phyloP scores from a whole-genome alignment of 2,329 filamentous ascomycete species.

The Aspergillus sojae region DNA sequence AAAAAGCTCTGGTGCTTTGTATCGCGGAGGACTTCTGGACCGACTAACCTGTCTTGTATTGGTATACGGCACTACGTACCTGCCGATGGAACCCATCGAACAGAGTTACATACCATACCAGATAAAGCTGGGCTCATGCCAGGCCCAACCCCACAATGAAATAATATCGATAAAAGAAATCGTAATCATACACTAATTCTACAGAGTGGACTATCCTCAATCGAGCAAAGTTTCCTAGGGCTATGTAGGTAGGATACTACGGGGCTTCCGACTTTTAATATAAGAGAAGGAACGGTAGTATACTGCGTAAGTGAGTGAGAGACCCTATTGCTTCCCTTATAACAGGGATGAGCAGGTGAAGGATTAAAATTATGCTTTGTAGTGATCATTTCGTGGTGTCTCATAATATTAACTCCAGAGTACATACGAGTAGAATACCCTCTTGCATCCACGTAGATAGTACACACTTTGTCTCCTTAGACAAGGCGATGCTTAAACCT shows the following conservation, averaged over 20 bases:
- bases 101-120: constrained; percentile 24
- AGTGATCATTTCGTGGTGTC: background rate
- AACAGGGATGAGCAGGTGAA: background rate
- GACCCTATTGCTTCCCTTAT: background rate
- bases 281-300: background rate
- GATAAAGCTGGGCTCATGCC: constrained; percentile 19
- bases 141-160: constrained; percentile 17
- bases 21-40: background rate
- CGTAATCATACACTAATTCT: constrained; percentile 9
- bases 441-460: background rate
- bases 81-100: constrained; percentile 13
- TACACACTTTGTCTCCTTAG: no score
- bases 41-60: background rate
- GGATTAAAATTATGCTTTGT: background rate
- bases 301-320: background rate
- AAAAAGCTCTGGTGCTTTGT: background rate
- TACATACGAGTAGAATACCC: background rate
- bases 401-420: background rate
- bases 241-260: background rate
- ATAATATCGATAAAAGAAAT: constrained; percentile 12
- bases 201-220: background rate
- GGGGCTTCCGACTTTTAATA: background rate
- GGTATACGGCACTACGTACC: background rate
- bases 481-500: no score
- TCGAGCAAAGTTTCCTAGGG: constrained; percentile 1